A percentile compares a stretch with the other conserved stretches of the same genome.
These are phyloP conservation scores for Piromyces sp. DNA, from an alignment of 192 early-diverging fungal species.

Conservation along the genomic window DNA sequence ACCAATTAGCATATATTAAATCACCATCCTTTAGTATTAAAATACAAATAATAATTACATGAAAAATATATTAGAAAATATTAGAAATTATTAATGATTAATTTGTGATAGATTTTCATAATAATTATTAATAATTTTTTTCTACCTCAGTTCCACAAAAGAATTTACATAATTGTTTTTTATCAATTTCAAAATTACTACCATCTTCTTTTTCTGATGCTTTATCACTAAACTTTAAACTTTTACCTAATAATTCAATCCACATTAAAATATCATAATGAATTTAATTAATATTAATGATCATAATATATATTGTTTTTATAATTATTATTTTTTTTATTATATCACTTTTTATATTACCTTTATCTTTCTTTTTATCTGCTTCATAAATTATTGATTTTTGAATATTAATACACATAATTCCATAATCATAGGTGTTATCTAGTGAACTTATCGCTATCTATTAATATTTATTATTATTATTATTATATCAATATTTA, in stretches of 20 bases:
- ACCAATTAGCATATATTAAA: conserved; percentile 39
- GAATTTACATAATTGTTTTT: conserved; percentile 17
- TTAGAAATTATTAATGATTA: too few species aligned
- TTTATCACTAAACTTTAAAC: conserved; percentile 2
- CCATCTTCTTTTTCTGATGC: neutral
- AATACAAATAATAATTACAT: too few species aligned
- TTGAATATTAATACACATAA: conserved; percentile 2
- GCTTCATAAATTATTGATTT: conserved; percentile 7
- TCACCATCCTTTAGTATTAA: conserved; percentile 39
- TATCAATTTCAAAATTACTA: neutral
- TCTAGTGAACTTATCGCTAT: conserved; percentile 37
- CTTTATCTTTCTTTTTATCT: conserved; percentile 6
- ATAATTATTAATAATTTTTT: neutral
- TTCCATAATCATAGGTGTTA: conserved; percentile 40
- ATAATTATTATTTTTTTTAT: too few species aligned
- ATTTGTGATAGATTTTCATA: too few species aligned
- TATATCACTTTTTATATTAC: neutral
- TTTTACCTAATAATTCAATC: conserved; percentile 4
- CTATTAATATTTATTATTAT: neutral
- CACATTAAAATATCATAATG: too few species aligned
- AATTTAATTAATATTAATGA: too few species aligned
- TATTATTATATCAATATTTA: too few species aligned
- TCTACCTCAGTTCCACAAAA: conserved; percentile 28
- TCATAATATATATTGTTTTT: neutral
- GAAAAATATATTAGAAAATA: too few species aligned